Evolutionary conservation across 768 basidiomycete species (phyloP).

Genomic region (Clavulina sp.): DNA sequence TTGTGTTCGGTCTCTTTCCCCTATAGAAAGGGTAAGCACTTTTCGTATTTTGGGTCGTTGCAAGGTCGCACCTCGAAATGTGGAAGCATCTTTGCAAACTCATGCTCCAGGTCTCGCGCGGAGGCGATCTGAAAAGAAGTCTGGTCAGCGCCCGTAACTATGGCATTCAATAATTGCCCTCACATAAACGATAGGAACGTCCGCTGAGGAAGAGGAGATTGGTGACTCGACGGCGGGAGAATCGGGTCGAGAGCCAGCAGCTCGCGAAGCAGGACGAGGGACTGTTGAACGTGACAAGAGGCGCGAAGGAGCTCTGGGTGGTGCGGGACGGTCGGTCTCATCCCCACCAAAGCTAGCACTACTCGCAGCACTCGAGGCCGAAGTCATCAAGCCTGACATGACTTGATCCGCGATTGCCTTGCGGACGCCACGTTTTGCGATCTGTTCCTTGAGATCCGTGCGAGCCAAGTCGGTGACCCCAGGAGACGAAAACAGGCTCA

Average conservation of each 20-base stretch:
- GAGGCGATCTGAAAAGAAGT: constrained; percentile 49
- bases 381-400: constrained; percentile 41
- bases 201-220: too few relatives aligned
- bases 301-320: too few relatives aligned
- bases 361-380: too few relatives aligned
- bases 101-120: constrained; percentile 63
- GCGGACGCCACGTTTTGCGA: constrained; percentile 68
- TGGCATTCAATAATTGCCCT: neutral
- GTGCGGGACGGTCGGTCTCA: too few relatives aligned
- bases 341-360: too few relatives aligned
- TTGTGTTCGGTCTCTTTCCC: constrained; percentile 98
- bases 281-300: too few relatives aligned
- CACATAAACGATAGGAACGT: constrained; percentile 2
- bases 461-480: constrained; percentile 73
- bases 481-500: constrained; percentile 72
- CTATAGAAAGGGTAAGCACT: constrained; percentile 21
- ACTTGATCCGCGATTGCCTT: constrained; percentile 77
- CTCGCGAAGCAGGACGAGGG: too few relatives aligned
- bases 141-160: neutral
- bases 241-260: too few relatives aligned
- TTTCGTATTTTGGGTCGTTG: neutral
- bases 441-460: constrained; percentile 83
- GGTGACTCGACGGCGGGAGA: too few relatives aligned
- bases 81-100: constrained; percentile 64
- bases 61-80: constrained; percentile 48